phyloP scores from a whole-genome alignment of 2,329 filamentous ascomycete genomes.

The Botrytis aclada region DNA sequence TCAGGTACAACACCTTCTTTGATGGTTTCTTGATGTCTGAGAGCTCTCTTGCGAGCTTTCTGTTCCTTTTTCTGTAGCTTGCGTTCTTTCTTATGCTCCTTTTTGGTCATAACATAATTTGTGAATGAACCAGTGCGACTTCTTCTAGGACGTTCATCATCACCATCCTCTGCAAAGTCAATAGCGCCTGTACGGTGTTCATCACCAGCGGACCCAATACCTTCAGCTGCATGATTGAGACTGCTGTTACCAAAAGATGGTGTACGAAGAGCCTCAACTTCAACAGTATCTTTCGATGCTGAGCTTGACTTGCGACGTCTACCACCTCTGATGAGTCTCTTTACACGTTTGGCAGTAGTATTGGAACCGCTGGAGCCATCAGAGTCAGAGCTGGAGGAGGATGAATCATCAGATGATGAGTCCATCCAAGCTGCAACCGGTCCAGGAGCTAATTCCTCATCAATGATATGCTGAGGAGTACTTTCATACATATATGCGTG shows the following conservation, averaged over 20 bases:
- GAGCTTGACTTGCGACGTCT: conserved; percentile 70
- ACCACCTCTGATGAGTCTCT: conserved; percentile 65
- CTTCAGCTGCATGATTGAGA: conserved; percentile 25
- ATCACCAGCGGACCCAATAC: conserved; percentile 31
- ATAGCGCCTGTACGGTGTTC: conserved; percentile 39
- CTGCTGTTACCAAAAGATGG: conserved; percentile 41
- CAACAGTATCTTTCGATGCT: conserved; percentile 59
- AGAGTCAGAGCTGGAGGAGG: conserved; percentile 66
- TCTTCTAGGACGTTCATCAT: conserved; percentile 43
- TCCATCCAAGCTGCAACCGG: conserved; percentile 80
- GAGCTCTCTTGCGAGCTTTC: conserved; percentile 28
- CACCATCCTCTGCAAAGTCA: conserved; percentile 53
- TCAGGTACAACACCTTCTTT: conserved; percentile 26
- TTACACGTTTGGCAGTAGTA: conserved; percentile 73
- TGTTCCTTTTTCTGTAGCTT: conserved; percentile 40
- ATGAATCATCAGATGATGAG: conserved; percentile 51
- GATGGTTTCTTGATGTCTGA: conserved; percentile 27
- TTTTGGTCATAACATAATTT: conserved; percentile 33
- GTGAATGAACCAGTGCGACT: conserved; percentile 33
- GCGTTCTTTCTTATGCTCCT: conserved; percentile 40
- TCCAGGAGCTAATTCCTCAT: conserved; percentile 85
- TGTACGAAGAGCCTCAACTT: conserved; percentile 41
- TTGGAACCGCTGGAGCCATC: conserved; percentile 65
- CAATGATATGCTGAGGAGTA: conserved; percentile 87
- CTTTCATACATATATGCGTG: conserved; percentile 91